Evolutionary conservation across 2,329 filamentous ascomycete species (phyloP), one percentile per base, ranked within the genome.

Genomic region (Xylariaceae sp.): DNA sequence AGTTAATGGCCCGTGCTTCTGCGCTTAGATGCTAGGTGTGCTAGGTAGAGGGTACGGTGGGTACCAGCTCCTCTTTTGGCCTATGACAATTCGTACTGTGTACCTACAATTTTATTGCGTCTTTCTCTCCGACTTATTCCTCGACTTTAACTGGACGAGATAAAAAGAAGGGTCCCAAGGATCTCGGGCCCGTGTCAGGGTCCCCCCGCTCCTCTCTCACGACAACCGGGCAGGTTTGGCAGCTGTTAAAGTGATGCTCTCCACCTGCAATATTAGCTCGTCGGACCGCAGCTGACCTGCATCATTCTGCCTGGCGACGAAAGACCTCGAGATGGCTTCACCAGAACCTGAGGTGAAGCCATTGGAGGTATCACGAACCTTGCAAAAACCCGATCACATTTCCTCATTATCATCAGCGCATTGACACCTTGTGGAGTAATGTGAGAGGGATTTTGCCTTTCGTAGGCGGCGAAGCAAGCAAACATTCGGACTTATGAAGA

Each of bases 311-410:
- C 11, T 14, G 28, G 23, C 50, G 46, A 33, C 34, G 33, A 19
- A n/a, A n/a, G n/a, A n/a, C n/a, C n/a, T n/a, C n/a, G 16, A 45
- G 19, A 45, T 11, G 28, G 37, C 46, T 49, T 56, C 21, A 45
- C 23, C 34, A 29, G 43, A 41, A 17, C 14, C 36, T 14, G 28
- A 51, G 39, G 46, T 51, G 56, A 58, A 45, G 34, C 46, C 52
- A 52, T 56, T 45, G 19, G 34, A 47, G 11, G 21, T 51, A 40
- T 46, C 51, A 51, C 45, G 17, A 31, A 37, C 29, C 39, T 46
- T 12, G 34, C 46, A n/a, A n/a, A 48, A 51, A 41, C 46, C 41
- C 28, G 33, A 44, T 54, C 55, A 44, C n/a, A 54, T 58, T 48
- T 44, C 49, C 44, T 54, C 49, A 58, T 58, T 41, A 12, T 23